These are phyloP conservation scores for Metarhizium album DNA, from an alignment of 2,329 filamentous ascomycete species.

Conservation along the genomic window DNA sequence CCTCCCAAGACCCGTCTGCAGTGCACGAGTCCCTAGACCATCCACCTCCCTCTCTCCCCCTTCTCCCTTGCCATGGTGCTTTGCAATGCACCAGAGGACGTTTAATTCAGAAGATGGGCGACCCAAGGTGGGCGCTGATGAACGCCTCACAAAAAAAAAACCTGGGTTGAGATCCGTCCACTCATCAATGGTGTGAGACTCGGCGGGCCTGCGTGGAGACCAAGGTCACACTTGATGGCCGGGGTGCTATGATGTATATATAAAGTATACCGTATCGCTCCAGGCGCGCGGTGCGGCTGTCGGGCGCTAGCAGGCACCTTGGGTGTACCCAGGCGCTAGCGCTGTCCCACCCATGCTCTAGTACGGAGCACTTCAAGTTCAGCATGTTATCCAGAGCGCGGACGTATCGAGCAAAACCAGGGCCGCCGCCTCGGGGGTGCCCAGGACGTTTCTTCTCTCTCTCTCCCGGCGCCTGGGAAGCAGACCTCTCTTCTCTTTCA, in stretches of 20 bases:
- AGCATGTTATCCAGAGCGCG: constrained; percentile 17
- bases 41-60: too few species aligned
- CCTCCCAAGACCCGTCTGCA: not conserved
- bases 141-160: constrained; percentile 23
- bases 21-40: too few species aligned
- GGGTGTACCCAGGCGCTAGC: constrained; percentile 18
- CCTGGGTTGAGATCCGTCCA: constrained; percentile 27
- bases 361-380: constrained; percentile 1
- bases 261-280: constrained; percentile 16
- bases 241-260: constrained; percentile 22
- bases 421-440: constrained; percentile 25
- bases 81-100: not conserved
- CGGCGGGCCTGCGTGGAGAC: constrained; percentile 26
- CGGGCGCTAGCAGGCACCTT: constrained; percentile 17
- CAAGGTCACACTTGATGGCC: constrained; percentile 21
- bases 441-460: constrained; percentile 29
- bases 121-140: constrained; percentile 12
- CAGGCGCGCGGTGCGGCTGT: not conserved
- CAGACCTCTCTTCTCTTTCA: constrained; percentile 23
- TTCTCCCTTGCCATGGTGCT: not conserved
- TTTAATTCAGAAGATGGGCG: not conserved
- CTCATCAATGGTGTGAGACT: constrained; percentile 29
- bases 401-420: constrained; percentile 23
- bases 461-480: constrained; percentile 24
- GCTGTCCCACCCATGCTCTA: constrained; percentile 26